Evolutionary conservation across 1,284 basidiomycete genomes (phyloP).

Genomic region (Leucoagaricus sp.): DNA sequence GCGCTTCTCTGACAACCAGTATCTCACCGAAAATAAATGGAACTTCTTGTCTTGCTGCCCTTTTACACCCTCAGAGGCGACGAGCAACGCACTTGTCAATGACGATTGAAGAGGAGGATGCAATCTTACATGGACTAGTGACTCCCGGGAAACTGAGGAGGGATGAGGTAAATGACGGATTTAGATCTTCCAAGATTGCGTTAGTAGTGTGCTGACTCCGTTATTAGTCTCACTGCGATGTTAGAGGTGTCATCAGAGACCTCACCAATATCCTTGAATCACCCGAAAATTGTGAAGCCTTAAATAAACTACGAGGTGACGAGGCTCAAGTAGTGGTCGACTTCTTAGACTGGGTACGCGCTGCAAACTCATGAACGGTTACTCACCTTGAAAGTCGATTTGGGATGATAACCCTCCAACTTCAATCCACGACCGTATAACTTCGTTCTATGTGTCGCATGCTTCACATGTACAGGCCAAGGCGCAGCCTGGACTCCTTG

Average conservation of each 20-base stretch:
- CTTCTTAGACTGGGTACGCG: neutral
- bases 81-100: no score
- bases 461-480: conserved; percentile 18
- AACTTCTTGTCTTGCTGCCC: no score
- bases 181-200: no score
- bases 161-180: no score
- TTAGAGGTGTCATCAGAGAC: neutral
- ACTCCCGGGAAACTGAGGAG: no score
- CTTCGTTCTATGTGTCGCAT: conserved; percentile 26
- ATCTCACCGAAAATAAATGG: no score
- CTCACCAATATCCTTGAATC: neutral
- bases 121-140: no score
- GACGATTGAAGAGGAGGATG: no score
- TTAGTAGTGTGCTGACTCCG: no score
- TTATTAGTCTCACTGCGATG: neutral
- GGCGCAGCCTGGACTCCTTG: conserved; percentile 5
- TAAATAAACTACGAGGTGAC: neutral
- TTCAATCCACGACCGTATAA: conserved; percentile 25
- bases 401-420: conserved; percentile 28
- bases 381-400: conserved; percentile 26
- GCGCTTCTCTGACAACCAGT: no score
- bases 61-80: no score
- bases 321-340: neutral
- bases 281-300: neutral
- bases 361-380: no score